Evolutionary conservation across 345 rosid genomes (phyloP).

Genomic region (Eucalyptus pauciflora): DNA sequence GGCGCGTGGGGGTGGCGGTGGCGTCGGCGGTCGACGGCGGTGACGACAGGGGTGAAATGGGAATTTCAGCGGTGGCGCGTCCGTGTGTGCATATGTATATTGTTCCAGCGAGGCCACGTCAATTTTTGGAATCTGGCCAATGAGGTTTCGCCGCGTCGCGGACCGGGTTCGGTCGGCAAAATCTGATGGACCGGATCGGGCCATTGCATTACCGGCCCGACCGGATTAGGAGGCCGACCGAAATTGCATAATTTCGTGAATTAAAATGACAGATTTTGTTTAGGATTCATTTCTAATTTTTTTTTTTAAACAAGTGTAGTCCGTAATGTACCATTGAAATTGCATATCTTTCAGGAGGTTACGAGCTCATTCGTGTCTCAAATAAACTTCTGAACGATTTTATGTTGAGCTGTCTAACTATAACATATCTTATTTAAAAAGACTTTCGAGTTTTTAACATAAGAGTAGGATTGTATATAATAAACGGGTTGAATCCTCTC

Average conservation of each 20-base stretch:
- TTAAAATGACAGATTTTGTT: background rate
- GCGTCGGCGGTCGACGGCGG: background rate
- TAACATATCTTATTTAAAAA: rapidly evolving
- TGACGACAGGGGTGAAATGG: background rate
- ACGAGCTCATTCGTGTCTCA: rapidly evolving
- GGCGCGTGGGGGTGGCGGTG: background rate
- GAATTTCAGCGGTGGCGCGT: background rate
- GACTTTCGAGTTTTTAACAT: rapidly evolving
- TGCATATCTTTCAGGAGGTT: background rate
- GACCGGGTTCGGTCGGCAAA: background rate
- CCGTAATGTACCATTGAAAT: no score
- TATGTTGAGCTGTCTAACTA: rapidly evolving
- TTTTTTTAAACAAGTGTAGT: background rate
- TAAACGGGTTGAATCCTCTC: rapidly evolving
- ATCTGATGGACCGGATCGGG: background rate
- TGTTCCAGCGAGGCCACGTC: background rate
- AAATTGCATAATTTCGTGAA: background rate
- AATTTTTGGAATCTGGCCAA: background rate
- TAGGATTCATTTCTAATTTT: background rate
- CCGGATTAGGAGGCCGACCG: background rate
- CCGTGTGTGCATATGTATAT: background rate
- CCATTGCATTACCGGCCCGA: background rate
- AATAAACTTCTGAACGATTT: rapidly evolving
- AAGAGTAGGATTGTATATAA: rapidly evolving
- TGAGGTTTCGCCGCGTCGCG: background rate